Conservation (phyloP, 495 filamentous ascomycete genomes). For the Neurospora intermedia region DNA sequence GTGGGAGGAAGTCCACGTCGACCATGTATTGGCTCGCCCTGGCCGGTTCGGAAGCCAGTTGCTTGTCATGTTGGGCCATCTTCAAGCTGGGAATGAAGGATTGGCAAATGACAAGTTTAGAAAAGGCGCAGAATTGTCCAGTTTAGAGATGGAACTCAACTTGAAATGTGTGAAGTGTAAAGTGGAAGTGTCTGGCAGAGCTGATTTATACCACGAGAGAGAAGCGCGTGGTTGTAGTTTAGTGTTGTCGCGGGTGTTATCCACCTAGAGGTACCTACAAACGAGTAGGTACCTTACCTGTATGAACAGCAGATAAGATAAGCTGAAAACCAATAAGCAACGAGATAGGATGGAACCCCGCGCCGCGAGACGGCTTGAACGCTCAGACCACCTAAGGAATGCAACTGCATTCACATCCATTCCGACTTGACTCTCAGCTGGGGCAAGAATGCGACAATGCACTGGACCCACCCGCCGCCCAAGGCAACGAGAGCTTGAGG, state of each 20-base stretch:
- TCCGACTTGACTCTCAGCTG: background rate
- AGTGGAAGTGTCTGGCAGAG: background rate
- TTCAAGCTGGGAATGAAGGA: background rate
- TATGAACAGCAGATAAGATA: background rate
- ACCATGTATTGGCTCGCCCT: background rate
- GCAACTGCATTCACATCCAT: background rate
- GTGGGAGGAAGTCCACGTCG: background rate
- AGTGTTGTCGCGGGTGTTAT: background rate
- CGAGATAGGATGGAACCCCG: background rate
- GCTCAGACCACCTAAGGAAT: background rate
- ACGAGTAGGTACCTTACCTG: too few relatives aligned
- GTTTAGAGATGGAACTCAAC: background rate
- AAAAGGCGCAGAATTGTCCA: background rate
- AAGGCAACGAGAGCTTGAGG: conserved; percentile 15
- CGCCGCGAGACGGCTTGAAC: background rate
- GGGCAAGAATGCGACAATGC: background rate
- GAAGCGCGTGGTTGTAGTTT: background rate
- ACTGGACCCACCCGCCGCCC: background rate
- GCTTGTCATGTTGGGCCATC: background rate
- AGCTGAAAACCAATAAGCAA: background rate
- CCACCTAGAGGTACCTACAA: too few relatives aligned
- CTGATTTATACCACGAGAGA: background rate
- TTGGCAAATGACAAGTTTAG: background rate
- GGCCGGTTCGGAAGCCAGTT: background rate
- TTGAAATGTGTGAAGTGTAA: background rate